Base-by-base conservation (phyloP, 1,284 basidiomycete genomes). In the Trichosporon sp. region DNA sequence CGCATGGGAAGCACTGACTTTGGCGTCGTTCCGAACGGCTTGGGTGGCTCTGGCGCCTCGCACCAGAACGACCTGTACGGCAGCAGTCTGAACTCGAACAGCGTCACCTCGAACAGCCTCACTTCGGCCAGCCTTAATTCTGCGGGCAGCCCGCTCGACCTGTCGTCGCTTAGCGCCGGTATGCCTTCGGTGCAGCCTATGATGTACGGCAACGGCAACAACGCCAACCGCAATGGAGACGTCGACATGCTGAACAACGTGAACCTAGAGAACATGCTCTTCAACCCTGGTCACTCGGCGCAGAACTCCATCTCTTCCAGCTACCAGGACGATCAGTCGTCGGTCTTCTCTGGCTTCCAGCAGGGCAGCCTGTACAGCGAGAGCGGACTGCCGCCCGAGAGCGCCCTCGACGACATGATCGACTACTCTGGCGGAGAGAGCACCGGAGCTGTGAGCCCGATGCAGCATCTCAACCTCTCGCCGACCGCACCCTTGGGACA, bases 351-450 rank as follows among this genome's bases (percentile, higher is more conserved):
- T 14, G 69, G 63, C 25, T 71, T 71, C 61, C 58, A 63, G 14
- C 59, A 58, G 19, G 61, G 63, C 25, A 69, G 65, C 19, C 60
- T 76, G 27, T 79, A 70, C 66, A 76, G 74, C 58, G 68, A 77
- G 21, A 74, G 72, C 58, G 75, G 73, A 8, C 58, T 75, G 13
- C 70, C 72, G 11, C 75, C 76, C 2, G 69, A 70, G 25, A 70
- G 66, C 60, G 34, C 56, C 10, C 70, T 76, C 63, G 74, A 77
- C 60, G 70, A 71, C 40, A 75, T 76, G 66, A 71, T 76, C 40
- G 73, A 78, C 61, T 77, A 73, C 62, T 72, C 77, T 10, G 76
- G 75, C 27, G 76, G 70, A 10, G 71, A 74, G 52, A 69, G 63
- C 72, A 63, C 58, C 49, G 62, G 59, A 56, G 68, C 58, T 6